Base-by-base conservation (phyloP, 2,329 filamentous ascomycete species). In the Microthyrium microscopicum region DNA sequence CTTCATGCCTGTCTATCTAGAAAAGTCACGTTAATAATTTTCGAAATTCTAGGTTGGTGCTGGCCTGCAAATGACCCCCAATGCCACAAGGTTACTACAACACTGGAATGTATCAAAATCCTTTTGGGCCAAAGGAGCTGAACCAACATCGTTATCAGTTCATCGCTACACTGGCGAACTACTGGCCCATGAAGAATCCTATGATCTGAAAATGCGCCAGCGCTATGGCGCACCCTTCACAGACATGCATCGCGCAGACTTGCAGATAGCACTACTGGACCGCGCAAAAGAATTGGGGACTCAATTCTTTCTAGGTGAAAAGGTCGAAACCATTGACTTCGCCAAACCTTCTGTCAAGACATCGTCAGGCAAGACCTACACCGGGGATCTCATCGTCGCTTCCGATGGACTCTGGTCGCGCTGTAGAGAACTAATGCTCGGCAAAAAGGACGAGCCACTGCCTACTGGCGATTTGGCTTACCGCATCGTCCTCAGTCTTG, bases 331-430 rank as follows among this genome's bases (percentile, higher is more conserved):
- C 40, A 51, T 70, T 7, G 29, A 45, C 1, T 45, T 56, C 19
- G 44, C 42, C n/a, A 41, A 46, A 0, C 51, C 61, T 1, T 54
- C 52, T 4, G 45, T 68, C 1, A 55, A 44, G 1, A 58, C 56
- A 0, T 49, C 50, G 4, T 44, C 45, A 4, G 66, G 62, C 1
- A 50, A 54, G 4, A 49, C 42, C 2, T 56, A 58, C 2, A 47
- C 48, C 0, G 66, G 59, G 2, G 70, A 77, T 41, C 49, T 77
- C 5, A 54, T 80, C 4, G 58, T 79, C 2, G 73, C 62, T 1
- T 70, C 72, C 0, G 75, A 79, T 40, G 74, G 74, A 0, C 51
- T 78, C 57, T 54, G 58, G 35, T 60, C 57, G 1, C 52, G 44
- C n/a, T 53, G 60, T 33, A 47, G 61, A 17, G 58, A 64, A 39